Evolutionary conservation across 2,329 filamentous ascomycete genomes (phyloP).

Genomic region (Fusarium penzigii): DNA sequence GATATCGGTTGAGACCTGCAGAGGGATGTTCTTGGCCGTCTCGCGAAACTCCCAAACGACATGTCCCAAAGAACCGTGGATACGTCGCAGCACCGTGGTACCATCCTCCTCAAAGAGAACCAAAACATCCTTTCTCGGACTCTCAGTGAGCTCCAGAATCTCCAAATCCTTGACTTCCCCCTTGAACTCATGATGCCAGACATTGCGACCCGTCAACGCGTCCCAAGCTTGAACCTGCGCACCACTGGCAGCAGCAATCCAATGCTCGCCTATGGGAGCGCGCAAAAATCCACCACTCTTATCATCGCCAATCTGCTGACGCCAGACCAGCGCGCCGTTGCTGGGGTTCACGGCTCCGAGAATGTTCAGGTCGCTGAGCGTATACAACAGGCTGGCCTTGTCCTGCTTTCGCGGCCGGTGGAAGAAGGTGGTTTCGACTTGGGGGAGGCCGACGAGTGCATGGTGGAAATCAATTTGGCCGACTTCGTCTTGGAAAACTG

Average conservation of each 20-base stretch:
- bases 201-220: conserved; percentile 74
- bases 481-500: conserved; percentile 88
- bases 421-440: conserved; percentile 87
- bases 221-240: conserved; percentile 77
- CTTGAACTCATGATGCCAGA: conserved; percentile 68
- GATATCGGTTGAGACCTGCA: conserved; percentile 73
- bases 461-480: conserved; percentile 92
- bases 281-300: conserved; percentile 58
- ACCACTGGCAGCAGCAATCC: conserved; percentile 73
- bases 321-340: conserved; percentile 83
- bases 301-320: conserved; percentile 68
- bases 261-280: conserved; percentile 77
- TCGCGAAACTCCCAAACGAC: conserved; percentile 80
- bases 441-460: conserved; percentile 81
- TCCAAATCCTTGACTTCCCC: conserved; percentile 70
- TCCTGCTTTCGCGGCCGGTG: conserved; percentile 80
- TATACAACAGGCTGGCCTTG: conserved; percentile 88
- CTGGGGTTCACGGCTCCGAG: conserved; percentile 88
- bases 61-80: conserved; percentile 72
- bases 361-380: conserved; percentile 79
- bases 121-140: conserved; percentile 68
- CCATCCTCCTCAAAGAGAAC: conserved; percentile 64
- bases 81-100: conserved; percentile 62
- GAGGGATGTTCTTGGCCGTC: conserved; percentile 66
- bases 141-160: conserved; percentile 70